These are phyloP conservation scores for Nectriaceae sp. DNA, from an alignment of 2,329 filamentous ascomycete genomes.

Conservation along the genomic window DNA sequence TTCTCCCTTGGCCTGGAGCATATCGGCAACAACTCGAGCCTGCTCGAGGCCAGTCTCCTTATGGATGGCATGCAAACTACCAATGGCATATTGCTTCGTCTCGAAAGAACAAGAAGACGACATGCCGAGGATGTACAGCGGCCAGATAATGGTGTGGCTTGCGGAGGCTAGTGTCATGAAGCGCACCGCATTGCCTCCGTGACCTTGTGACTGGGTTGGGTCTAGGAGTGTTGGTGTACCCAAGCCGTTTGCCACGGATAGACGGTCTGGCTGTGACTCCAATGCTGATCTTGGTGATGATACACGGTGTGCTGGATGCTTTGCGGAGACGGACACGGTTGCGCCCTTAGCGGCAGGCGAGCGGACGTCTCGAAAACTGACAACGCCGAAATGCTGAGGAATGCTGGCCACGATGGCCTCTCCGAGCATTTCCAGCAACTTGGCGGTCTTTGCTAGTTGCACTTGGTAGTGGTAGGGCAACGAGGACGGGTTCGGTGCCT, in stretches of 20 bases:
- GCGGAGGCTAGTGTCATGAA: conserved; percentile 52
- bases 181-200: conserved; percentile 41
- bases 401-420: conserved; percentile 48
- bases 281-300: conserved; percentile 24
- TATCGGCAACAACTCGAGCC: conserved; percentile 43
- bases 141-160: conserved; percentile 52
- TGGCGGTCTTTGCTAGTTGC: conserved; percentile 39
- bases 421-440: conserved; percentile 41
- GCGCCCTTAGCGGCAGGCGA: conserved; percentile 18
- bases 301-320: conserved; percentile 32
- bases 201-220: conserved; percentile 36
- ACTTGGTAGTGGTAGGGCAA: conserved; percentile 35
- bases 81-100: conserved; percentile 46
- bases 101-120: conserved; percentile 45
- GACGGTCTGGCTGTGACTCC: conserved; percentile 5
- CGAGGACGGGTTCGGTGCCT: conserved; percentile 19
- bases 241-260: conserved; percentile 19
- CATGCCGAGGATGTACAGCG: conserved; percentile 50
- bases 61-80: conserved; percentile 46
- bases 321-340: conserved; percentile 29
- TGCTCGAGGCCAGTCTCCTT: conserved; percentile 48
- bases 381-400: conserved; percentile 52
- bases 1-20: conserved; percentile 40
- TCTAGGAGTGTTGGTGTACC: conserved; percentile 41
- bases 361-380: conserved; percentile 41